Conservation (phyloP, 495 filamentous ascomycete genomes). For the Terfezia claveryi region DNA sequence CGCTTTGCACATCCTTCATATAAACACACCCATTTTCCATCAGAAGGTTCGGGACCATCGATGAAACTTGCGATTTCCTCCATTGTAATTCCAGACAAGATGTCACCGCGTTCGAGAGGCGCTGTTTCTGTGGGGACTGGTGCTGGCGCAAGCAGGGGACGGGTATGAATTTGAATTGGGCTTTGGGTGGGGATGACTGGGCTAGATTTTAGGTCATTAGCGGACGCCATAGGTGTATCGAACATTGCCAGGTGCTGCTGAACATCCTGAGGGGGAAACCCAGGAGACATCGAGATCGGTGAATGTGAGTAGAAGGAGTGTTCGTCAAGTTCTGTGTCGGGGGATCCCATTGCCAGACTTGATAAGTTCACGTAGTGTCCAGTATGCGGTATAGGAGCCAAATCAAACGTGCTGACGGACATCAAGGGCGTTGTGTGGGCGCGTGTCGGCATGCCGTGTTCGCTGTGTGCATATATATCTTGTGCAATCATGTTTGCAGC, state of each 20-base stretch:
- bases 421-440: slow-evolving; percentile 6
- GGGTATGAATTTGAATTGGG: neutral
- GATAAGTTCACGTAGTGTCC: slow-evolving; percentile 17
- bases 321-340: slow-evolving; percentile 11
- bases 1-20: slow-evolving; percentile 60
- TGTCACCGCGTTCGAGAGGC: slow-evolving; percentile 5
- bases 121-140: slow-evolving; percentile 6
- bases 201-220: neutral
- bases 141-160: slow-evolving; percentile 9
- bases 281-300: slow-evolving; percentile 23
- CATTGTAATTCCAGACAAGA: slow-evolving; percentile 43
- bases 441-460: neutral
- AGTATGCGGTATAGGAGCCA: slow-evolving; percentile 15
- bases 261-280: slow-evolving; percentile 24
- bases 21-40: slow-evolving; percentile 69
- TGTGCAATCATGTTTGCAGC: neutral
- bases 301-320: slow-evolving; percentile 23
- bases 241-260: slow-evolving; percentile 2
- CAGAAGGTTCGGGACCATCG: slow-evolving; percentile 46
- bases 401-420: slow-evolving; percentile 16
- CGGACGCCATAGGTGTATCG: neutral
- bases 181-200: neutral
- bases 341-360: slow-evolving; percentile 12
- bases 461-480: neutral
- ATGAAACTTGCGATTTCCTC: slow-evolving; percentile 80